Evolutionary conservation across 495 filamentous ascomycete genomes (phyloP).

Genomic region (Penicillium daleae): DNA sequence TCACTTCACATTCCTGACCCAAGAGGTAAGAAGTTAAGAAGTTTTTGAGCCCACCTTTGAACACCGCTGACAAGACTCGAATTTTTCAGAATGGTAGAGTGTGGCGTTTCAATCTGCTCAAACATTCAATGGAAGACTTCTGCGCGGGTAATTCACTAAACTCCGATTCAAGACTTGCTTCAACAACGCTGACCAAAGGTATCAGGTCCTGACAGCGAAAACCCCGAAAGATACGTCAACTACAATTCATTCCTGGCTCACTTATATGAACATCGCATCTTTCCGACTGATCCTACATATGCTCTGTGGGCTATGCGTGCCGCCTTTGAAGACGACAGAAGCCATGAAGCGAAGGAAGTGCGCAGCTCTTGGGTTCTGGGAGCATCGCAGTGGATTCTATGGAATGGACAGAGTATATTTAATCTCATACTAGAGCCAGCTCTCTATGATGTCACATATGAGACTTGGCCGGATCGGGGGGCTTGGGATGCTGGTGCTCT

Average conservation of each 20-base stretch:
- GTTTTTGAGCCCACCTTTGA: neutral
- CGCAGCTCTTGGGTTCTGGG: conserved; percentile 12
- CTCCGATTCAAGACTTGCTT: neutral
- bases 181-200: neutral
- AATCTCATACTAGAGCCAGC: conserved; percentile 2
- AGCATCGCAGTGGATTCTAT: conserved; percentile 10
- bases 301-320: conserved; percentile 13
- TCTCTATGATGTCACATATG: conserved; percentile 6
- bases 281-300: conserved; percentile 8
- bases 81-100: neutral
- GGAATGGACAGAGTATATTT: conserved; percentile 11
- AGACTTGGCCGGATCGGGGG: conserved; percentile 4
- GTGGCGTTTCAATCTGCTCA: conserved; percentile 1
- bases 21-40: no score
- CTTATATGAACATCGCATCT: conserved; percentile 8
- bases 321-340: conserved; percentile 4
- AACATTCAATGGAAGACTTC: neutral
- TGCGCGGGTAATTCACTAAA: neutral
- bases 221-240: conserved; percentile 3
- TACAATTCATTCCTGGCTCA: conserved; percentile 14
- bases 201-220: neutral
- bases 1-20: neutral
- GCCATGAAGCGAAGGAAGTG: neutral
- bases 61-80: neutral
- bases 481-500: conserved; percentile 2